Base-by-base conservation (phyloP, 306 rosid species). In the Alnus rubra region DNA sequence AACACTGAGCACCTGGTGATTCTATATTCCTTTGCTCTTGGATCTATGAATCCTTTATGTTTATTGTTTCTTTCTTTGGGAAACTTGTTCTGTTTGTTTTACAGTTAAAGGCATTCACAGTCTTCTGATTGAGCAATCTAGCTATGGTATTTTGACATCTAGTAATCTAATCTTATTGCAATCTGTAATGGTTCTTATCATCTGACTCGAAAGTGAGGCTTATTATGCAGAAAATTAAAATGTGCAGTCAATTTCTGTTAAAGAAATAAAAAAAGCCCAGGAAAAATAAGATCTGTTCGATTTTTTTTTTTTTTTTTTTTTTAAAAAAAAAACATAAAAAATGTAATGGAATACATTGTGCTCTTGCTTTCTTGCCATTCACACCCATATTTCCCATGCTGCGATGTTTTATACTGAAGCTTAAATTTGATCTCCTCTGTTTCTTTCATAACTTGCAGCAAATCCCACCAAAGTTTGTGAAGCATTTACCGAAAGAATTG, bases 1-100 rank as follows among this genome's bases (percentile, higher is more conserved):
- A 82, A 65, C 80, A 59, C 64, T 69, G 75, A 80, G 7, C 37
- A 3, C 31, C 4, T 73, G 84, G 87, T 86, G 70, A 73, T 72
- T 70, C 5, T 51, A 50, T 23, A 31, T 76, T 52, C 47, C 15
- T 81, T 49, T 59, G 18, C 50, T 84, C 42, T 54, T 65, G 23
- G n/a, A 23, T 23, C 31, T 58, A 58, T 58, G 3, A 58, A 2
- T 23, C 11, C 35, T 58, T 28, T 23, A 55, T 55, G 28, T 0
- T 58, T 23, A 7, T 62, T 44, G n/a, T 12, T 52, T 54, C 33
- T 33, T 4, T 58, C 80, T 74, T 33, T 53, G 4, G 53, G 53
- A 3, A 19, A 39, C 19, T 50, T 78, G 37, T 23, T 58, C 28
- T 58, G 28, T 3, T 9, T 50, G 15, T 50, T 50, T 49, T 49